Evolutionary conservation across 2,329 filamentous ascomycete species (phyloP).

Genomic region (Byssochlamys sp.): DNA sequence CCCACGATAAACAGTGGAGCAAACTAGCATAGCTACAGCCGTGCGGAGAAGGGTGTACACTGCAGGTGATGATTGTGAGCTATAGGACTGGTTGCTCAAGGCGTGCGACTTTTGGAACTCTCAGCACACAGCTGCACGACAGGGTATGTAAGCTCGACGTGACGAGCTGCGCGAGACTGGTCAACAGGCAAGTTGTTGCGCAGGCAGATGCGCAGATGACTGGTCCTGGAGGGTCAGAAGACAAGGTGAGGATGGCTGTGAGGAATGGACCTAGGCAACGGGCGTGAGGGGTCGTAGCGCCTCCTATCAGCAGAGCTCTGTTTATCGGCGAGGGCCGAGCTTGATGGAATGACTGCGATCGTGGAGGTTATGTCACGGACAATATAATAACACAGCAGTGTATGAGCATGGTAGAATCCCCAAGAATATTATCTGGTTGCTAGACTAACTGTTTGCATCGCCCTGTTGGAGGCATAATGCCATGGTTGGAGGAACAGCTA

Average conservation of each 20-base stretch:
- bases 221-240: neutral
- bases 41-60: neutral
- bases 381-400: too few species aligned
- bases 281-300: neutral
- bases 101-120: neutral
- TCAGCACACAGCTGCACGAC: neutral
- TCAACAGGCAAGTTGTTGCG: neutral
- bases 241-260: neutral
- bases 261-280: neutral
- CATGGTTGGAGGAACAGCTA: neutral
- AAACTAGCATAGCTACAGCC: neutral
- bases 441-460: neutral
- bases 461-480: neutral
- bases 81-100: neutral
- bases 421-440: neutral
- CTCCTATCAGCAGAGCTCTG: neutral
- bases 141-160: neutral
- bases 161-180: neutral
- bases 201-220: neutral
- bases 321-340: neutral
- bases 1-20: neutral
- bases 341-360: neutral
- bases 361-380: neutral
- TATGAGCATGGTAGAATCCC: neutral
- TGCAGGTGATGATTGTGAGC: neutral